Percentiles rank a stretch among this genome's conserved stretches.
These are phyloP conservation scores for Colletotrichum liaoningense DNA, from an alignment of 2,329 filamentous ascomycete genomes.

Conservation along the genomic window DNA sequence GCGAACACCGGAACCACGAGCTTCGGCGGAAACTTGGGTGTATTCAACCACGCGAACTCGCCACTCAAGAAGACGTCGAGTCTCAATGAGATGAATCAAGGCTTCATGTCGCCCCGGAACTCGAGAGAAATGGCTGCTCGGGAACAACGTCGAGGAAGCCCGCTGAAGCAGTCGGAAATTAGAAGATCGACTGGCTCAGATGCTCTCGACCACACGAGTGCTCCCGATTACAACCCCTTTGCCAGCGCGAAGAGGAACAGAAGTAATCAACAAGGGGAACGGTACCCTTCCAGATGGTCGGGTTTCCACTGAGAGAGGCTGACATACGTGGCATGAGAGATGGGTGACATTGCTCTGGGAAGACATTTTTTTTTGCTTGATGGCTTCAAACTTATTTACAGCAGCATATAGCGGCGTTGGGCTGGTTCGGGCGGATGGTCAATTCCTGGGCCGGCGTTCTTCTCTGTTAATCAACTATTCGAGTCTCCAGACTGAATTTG, in stretches of 20 bases:
- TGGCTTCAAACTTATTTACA: conserved; percentile 4
- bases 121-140: conserved; percentile 71
- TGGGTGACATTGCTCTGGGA: conserved; percentile 7
- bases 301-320: conserved; percentile 34
- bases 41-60: conserved; percentile 83
- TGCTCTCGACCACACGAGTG: conserved; percentile 27
- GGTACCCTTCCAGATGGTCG: conserved; percentile 49
- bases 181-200: conserved; percentile 40
- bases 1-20: conserved; percentile 40
- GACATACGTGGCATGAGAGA: neutral
- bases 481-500: neutral
- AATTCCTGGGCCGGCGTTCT: conserved; percentile 12
- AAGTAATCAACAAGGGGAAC: conserved; percentile 49
- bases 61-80: conserved; percentile 83
- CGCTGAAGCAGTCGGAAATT: conserved; percentile 50
- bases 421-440: conserved; percentile 6
- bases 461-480: neutral
- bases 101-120: conserved; percentile 63
- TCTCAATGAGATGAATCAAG: conserved; percentile 66
- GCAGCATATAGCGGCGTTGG: conserved; percentile 33
- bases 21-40: conserved; percentile 80
- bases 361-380: neutral
- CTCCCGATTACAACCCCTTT: conserved; percentile 50
- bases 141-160: conserved; percentile 60
- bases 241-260: conserved; percentile 49